phyloP scores from a whole-genome alignment of 2,329 filamentous ascomycete species.

The Fusarium siculi region DNA sequence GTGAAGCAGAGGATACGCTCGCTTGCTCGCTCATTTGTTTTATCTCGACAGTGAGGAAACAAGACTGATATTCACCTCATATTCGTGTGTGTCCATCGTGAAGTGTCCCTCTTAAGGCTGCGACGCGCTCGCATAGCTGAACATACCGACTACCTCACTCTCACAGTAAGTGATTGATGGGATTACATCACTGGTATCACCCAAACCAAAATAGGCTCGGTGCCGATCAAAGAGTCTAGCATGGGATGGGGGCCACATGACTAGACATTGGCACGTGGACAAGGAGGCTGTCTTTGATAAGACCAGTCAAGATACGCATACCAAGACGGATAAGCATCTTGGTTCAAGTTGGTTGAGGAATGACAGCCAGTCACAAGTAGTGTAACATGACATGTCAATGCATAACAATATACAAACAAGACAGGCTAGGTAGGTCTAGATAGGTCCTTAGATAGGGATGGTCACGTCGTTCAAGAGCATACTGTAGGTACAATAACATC shows the following conservation, averaged over 20 bases:
- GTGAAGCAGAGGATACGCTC: constrained; percentile 17
- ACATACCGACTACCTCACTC: background rate
- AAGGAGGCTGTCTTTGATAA: constrained; percentile 12
- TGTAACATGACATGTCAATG: background rate
- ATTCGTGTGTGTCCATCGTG: background rate
- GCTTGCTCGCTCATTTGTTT: constrained; percentile 13
- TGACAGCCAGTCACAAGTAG: background rate
- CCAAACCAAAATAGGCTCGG: constrained; percentile 28
- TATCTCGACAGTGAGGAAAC: background rate
- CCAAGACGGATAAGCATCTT: constrained; percentile 1
- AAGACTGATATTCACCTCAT: constrained; percentile 6
- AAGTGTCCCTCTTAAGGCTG: background rate
- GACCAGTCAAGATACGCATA: constrained; percentile 1
- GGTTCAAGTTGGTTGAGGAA: background rate
- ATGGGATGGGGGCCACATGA: constrained; percentile 35
- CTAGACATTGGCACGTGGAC: constrained; percentile 31
- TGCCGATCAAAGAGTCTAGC: constrained; percentile 31
- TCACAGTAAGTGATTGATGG: constrained; percentile 20
- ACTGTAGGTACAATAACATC: constrained; percentile 2
- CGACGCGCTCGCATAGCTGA: background rate
- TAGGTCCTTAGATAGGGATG: background rate
- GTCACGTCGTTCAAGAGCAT: background rate
- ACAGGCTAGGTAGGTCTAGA: background rate
- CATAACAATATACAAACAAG: background rate
- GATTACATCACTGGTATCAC: constrained; percentile 37